Conservation (phyloP, 2,329 filamentous ascomycete species). For the Hymenoscyphus linearis region DNA sequence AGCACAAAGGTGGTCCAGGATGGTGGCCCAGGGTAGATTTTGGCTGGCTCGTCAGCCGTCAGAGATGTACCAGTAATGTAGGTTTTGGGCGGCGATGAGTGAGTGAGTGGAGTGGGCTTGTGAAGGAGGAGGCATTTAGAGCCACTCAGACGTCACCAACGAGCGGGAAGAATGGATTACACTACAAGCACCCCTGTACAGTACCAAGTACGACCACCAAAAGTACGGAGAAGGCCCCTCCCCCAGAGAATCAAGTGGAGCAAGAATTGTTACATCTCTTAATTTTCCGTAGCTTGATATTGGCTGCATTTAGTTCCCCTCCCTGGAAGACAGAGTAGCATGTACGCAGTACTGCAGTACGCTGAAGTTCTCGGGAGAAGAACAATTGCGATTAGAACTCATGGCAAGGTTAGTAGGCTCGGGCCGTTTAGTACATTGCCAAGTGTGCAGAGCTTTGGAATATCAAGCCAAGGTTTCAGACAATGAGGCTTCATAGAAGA, state of each 20-base stretch:
- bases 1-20: constrained; percentile 5
- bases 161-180: background rate
- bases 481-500: background rate
- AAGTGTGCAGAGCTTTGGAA: background rate
- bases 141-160: background rate
- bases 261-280: background rate
- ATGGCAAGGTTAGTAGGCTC: background rate
- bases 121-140: constrained; percentile 3
- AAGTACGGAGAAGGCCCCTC: background rate
- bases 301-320: background rate
- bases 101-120: background rate
- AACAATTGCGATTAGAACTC: background rate
- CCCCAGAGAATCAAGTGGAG: background rate
- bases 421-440: background rate
- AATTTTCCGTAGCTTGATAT: background rate
- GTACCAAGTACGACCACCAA: background rate
- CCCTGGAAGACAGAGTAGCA: background rate
- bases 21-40: background rate
- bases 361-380: background rate
- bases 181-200: background rate
- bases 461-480: background rate
- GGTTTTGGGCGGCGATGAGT: background rate
- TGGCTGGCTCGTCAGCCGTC: background rate
- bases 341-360: background rate
- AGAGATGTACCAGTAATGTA: background rate